These are phyloP conservation scores for Phycomyces nitens DNA, from an alignment of 192 early-diverging fungal genomes.

Conservation along the genomic window DNA sequence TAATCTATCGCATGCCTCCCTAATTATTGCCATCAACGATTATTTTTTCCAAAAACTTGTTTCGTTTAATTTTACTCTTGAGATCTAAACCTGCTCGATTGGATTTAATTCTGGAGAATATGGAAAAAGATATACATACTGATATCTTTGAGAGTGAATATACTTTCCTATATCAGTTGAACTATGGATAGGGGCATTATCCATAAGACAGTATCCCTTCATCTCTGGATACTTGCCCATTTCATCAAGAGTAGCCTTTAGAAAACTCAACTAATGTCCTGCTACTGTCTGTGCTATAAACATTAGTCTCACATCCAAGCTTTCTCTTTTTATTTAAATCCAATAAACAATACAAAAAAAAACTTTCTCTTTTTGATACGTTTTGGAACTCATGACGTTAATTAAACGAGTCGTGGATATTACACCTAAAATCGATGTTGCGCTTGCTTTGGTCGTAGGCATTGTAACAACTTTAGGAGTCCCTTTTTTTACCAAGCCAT, in stretches of 20 bases:
- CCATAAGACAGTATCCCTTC: slow-evolving; percentile 29
- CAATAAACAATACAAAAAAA: too few species aligned
- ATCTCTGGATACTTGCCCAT: slow-evolving; percentile 23
- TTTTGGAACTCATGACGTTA: too few species aligned
- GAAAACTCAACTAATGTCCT: too few species aligned
- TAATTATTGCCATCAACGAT: slow-evolving; percentile 10
- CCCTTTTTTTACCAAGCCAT: slow-evolving; percentile 17
- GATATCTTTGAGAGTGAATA: slow-evolving; percentile 22
- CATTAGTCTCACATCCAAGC: too few species aligned
- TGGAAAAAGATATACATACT: slow-evolving; percentile 25
- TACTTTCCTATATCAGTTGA: slow-evolving; percentile 21
- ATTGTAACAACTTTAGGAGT: too few species aligned
- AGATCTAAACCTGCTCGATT: slow-evolving; percentile 32
- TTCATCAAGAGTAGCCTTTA: slow-evolving; percentile 22
- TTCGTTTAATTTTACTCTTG: slow-evolving; percentile 24
- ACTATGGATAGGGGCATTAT: slow-evolving; percentile 27
- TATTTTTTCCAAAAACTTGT: slow-evolving; percentile 23
- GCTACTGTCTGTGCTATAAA: too few species aligned
- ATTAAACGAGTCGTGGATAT: too few species aligned
- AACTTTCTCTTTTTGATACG: too few species aligned
- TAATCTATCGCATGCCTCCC: slow-evolving; percentile 18
- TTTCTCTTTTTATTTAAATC: too few species aligned
- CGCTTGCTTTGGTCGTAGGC: too few species aligned
- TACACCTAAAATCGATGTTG: too few species aligned
- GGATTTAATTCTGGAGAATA: slow-evolving; percentile 34